A percentile compares a stretch with the other conserved stretches of the same genome.
These are phyloP conservation scores for Boletus chippewaensis DNA, from an alignment of 1,284 basidiomycete species.

Conservation along the genomic window DNA sequence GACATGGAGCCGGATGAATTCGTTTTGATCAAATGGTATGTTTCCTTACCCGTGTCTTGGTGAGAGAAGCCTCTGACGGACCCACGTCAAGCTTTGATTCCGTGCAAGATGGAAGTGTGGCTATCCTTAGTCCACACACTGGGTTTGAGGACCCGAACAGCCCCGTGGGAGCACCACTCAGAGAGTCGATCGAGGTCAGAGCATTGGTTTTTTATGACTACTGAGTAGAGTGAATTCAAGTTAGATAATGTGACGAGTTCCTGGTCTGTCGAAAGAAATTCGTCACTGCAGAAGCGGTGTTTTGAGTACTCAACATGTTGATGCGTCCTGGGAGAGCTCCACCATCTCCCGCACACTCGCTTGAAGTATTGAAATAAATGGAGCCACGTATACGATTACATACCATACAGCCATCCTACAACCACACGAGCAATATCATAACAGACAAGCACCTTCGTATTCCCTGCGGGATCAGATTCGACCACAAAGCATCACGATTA, in stretches of 20 bases:
- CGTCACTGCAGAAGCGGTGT: too few relatives aligned
- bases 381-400: too few relatives aligned
- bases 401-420: not conserved
- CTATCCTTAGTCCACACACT: constrained; percentile 41
- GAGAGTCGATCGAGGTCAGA: constrained; percentile 37
- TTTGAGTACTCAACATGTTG: too few relatives aligned
- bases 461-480: too few relatives aligned
- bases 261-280: not conserved
- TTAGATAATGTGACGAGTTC: not conserved
- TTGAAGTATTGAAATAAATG: too few relatives aligned
- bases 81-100: constrained; percentile 9
- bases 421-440: not conserved
- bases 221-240: not conserved
- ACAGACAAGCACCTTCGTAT: not conserved
- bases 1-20: constrained; percentile 40
- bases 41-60: not conserved
- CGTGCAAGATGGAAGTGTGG: constrained; percentile 33
- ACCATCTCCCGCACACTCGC: too few relatives aligned
- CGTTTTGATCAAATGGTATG: constrained; percentile 37
- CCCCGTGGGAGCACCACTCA: constrained; percentile 29
- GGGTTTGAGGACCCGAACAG: constrained; percentile 37
- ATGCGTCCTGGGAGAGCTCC: too few relatives aligned
- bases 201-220: constrained; percentile 35
- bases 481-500: not conserved
- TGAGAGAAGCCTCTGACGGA: not conserved